Evolutionary conservation across 2,329 filamentous ascomycete species (phyloP).

Genomic region (Drechslera avenae): DNA sequence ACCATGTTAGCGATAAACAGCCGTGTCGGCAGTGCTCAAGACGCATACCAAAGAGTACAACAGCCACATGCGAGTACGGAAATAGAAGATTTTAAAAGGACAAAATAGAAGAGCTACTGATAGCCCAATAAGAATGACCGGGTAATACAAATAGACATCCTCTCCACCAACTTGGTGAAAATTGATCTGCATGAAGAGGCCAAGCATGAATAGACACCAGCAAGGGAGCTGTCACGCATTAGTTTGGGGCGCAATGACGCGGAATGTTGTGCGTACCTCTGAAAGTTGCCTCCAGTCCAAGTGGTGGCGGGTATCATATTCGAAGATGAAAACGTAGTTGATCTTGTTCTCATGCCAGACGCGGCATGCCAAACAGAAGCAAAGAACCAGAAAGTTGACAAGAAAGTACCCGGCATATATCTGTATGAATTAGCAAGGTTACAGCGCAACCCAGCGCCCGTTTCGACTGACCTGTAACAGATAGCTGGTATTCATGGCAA

Average conservation of each 20-base stretch:
- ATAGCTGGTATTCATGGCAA: slow-evolving; percentile 49
- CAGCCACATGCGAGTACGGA: slow-evolving; percentile 82
- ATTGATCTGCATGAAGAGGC: slow-evolving; percentile 86
- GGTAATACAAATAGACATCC: slow-evolving; percentile 81
- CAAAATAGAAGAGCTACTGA: slow-evolving; percentile 73
- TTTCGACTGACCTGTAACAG: slow-evolving; percentile 64
- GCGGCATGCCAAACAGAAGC: slow-evolving; percentile 86
- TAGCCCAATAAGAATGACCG: slow-evolving; percentile 75
- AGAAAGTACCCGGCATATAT: slow-evolving; percentile 94
- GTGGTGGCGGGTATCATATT: slow-evolving; percentile 85
- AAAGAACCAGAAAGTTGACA: slow-evolving; percentile 74
- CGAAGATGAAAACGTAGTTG: slow-evolving; percentile 96
- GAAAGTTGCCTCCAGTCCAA: slow-evolving; percentile 88
- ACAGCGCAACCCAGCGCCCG: slow-evolving; percentile 60
- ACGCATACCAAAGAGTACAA: slow-evolving; percentile 79
- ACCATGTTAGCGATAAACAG: slow-evolving; percentile 34
- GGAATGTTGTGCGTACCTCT: slow-evolving; percentile 57
- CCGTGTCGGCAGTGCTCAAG: not conserved
- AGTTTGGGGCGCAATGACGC: not conserved
- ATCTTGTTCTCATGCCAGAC: slow-evolving; percentile 85
- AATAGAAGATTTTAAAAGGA: slow-evolving; percentile 74
- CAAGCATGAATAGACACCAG: slow-evolving; percentile 76
- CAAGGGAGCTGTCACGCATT: slow-evolving; percentile 68
- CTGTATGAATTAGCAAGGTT: slow-evolving; percentile 51
- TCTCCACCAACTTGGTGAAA: slow-evolving; percentile 72